These are phyloP conservation scores for Fusarium goolgardi DNA, from an alignment of 2,329 filamentous ascomycete genomes.

Conservation along the genomic window DNA sequence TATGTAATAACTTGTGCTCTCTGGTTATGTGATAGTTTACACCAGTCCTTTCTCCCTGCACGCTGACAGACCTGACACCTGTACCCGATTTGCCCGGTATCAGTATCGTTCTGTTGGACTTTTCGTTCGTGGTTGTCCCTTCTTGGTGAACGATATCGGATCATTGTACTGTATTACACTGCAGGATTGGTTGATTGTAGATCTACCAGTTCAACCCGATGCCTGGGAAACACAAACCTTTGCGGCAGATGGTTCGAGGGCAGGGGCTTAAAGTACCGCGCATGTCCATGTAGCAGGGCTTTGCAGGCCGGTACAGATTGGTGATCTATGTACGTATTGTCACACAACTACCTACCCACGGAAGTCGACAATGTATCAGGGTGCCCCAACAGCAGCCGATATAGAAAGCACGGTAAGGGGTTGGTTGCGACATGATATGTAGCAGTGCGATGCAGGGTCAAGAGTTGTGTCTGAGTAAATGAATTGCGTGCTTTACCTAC, in stretches of 20 bases:
- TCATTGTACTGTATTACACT: constrained; percentile 6
- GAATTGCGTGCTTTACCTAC: neutral
- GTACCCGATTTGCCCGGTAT: neutral
- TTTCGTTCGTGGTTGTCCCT: constrained; percentile 9
- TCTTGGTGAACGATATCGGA: constrained; percentile 20
- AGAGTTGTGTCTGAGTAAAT: neutral
- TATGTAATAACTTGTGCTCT: neutral
- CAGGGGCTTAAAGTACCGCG: constrained; percentile 27
- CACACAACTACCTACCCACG: constrained; percentile 19
- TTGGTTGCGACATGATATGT: constrained; percentile 13
- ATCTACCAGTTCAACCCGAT: constrained; percentile 26
- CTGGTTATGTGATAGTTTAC: neutral
- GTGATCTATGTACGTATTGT: constrained; percentile 35
- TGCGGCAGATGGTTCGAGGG: constrained; percentile 21
- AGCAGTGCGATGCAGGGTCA: neutral
- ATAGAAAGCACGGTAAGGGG: neutral
- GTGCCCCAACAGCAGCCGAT: constrained; percentile 15
- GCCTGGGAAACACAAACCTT: constrained; percentile 34
- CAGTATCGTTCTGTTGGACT: neutral
- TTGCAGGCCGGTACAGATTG: constrained; percentile 32
- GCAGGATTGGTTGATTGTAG: constrained; percentile 28
- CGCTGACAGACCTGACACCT: neutral
- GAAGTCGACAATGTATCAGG: constrained; percentile 23
- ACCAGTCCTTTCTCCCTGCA: neutral
- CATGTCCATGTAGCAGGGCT: constrained; percentile 26